Base-by-base conservation (phyloP, 208 protist genomes). In the Blechomonas ayalai region DNA sequence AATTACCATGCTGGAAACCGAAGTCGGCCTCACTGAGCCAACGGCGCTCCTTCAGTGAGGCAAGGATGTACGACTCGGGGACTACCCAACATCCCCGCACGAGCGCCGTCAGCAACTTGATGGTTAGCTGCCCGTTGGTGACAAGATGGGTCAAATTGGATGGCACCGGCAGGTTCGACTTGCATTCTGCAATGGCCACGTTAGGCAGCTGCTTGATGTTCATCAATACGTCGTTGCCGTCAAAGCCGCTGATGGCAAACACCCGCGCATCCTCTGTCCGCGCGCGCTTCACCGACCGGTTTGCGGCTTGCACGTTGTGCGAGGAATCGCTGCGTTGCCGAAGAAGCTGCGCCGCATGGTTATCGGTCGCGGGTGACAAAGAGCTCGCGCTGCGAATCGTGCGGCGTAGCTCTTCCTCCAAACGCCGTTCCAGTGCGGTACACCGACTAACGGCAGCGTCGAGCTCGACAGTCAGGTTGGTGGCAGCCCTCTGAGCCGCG, bases 71-170 rank as follows among this genome's bases (percentile, higher is more conserved):
- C n/a, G 56, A 61, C 34, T 77, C 70, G 8, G 82, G 73, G 19
- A 94, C 53, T 28, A 94, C 62, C 86, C 86, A 94, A 67, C 86
- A 94, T 2, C 86, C 82, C 10, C 79, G 67, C 18, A 90, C 86
- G 18, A 90, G 58, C 8, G 86, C 81, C 0, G 79, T 87, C 3
- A 94, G 66, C 19, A 94, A 61, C 55, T 94, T 94, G 35, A 94
- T 69, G 8, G 86, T 94, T 15, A 90, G 59, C 43, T 88, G 70
- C 1, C 86, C 86, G 39, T 85, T 91, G 10, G 86, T 86, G 51
- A 94, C 55, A 24, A 94, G 57, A 45, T 94, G 86, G 2, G 86
- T 94, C 27, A 94, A 51, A 43, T 89, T 85, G 0, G 82, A 74
- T 10, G 86, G 79, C 1, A 94, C 73, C 0, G 82, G 79, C 52